A percentile compares a stretch with the other conserved stretches of the same genome.
phyloP scores from a whole-genome alignment of 495 filamentous ascomycete genomes.

The Aspergillus coremiiformis region DNA sequence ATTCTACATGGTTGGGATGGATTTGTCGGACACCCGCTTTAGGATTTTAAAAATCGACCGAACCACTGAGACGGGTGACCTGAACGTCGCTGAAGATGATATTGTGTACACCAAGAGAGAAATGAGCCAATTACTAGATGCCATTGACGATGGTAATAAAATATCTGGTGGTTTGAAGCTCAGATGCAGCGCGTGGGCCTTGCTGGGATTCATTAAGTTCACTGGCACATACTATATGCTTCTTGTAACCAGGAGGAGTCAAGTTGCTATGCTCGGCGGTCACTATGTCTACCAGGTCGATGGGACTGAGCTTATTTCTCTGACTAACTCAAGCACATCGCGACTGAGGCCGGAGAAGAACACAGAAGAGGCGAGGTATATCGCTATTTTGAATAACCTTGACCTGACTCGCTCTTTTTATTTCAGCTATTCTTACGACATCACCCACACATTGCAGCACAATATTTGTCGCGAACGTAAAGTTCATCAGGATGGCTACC shows the following conservation, averaged over 20 bases:
- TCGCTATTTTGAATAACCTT: constrained; percentile 81
- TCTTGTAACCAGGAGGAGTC: constrained; percentile 88
- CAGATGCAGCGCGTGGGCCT: constrained; percentile 84
- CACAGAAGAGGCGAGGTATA: constrained; percentile 81
- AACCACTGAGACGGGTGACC: constrained; percentile 69
- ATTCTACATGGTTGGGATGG: constrained; percentile 89
- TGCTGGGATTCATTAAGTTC: constrained; percentile 91
- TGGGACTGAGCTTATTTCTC: constrained; percentile 84
- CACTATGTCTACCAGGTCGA: constrained; percentile 95
- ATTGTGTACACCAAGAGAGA: constrained; percentile 89
- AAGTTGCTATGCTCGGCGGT: constrained; percentile 90
- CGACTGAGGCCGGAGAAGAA: constrained; percentile 71
- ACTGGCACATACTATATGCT: constrained; percentile 98
- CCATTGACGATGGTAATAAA: constrained; percentile 94
- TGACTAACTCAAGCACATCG: constrained; percentile 58
- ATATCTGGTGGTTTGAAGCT: constrained; percentile 84
- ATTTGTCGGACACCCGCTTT: constrained; percentile 79
- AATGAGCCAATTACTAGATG: constrained; percentile 85
- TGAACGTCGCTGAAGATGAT: constrained; percentile 85
- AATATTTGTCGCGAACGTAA: constrained; percentile 81
- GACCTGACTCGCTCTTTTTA: constrained; percentile 90
- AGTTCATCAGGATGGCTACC: constrained; percentile 54
- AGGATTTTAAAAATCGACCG: constrained; percentile 92
- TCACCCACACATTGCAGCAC: constrained; percentile 85
- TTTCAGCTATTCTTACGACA: constrained; percentile 97